Evolutionary conservation across 1,284 basidiomycete species (phyloP).

Genomic region (Tilletia horrida): DNA sequence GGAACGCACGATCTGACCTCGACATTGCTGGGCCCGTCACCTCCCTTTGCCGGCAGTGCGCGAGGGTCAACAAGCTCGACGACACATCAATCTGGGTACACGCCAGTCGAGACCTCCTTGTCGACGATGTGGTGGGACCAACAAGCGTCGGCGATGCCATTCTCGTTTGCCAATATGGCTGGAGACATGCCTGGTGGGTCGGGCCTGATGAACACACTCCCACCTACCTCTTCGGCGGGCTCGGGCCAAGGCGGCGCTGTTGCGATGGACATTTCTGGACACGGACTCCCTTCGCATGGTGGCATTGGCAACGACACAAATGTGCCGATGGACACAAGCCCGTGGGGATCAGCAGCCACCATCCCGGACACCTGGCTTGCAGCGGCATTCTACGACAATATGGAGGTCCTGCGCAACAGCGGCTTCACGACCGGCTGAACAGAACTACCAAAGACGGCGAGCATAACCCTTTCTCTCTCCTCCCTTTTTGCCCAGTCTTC

Average conservation of each 20-base stretch:
- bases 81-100: background rate
- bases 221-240: background rate
- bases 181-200: background rate
- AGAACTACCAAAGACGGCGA: too few species aligned
- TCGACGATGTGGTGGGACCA: slow-evolving; percentile 16
- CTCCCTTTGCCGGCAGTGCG: too few species aligned
- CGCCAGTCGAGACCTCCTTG: background rate
- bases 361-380: slow-evolving; percentile 16
- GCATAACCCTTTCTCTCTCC: too few species aligned
- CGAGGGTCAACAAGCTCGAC: background rate
- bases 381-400: slow-evolving; percentile 14
- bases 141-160: slow-evolving; percentile 11
- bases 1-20: too few species aligned
- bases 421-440: background rate
- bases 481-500: too few species aligned
- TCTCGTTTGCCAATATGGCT: background rate
- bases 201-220: background rate
- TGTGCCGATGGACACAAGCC: background rate
- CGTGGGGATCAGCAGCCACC: background rate
- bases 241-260: background rate
- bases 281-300: too few species aligned
- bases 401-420: slow-evolving; percentile 9
- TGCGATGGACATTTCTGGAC: too few species aligned
- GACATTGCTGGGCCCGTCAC: too few species aligned
- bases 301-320: background rate